Evolutionary conservation across 371 early-diverging fungal genomes (phyloP), one percentile per base, ranked within the genome.

Genomic region (Cokeromyces recurvatus): DNA sequence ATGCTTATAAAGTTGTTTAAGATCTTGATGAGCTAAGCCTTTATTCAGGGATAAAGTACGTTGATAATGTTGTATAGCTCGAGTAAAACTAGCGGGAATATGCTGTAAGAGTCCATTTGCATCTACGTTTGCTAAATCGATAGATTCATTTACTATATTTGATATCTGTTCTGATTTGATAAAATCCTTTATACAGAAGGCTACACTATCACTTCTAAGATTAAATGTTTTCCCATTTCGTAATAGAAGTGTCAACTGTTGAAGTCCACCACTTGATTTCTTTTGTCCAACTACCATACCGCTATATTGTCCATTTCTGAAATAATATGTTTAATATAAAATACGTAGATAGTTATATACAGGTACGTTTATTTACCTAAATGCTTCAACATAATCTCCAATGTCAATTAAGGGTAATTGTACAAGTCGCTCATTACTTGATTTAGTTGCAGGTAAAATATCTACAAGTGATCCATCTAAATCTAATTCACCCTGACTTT

Each of bases 351-450:
- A 8, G 3, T 31, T 16, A 2, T 0, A 31, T 6, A 12, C 2
- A 15, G 1, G n/a, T 2, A 17, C 43, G n/a, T n/a, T n/a, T n/a
- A n/a, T 34, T 42, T 72, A 78, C 79, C 59, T 71, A 42, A 74
- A 72, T 17, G 66, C 62, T 47, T 78, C 79, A 4, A 78, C 78
- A 64, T 70, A 81, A 39, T 81, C 82, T 5, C 82, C 82, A 4
- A 78, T n/a, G 0, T 51, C 6, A 10, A 68, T 56, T 7, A 31
- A 8, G 0, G 53, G 49, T 10, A 45, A 22, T 9, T 39, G 25
- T 14, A 44, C 19, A 1, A 38, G 19, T 21, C 19, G 32, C 32
- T 45, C 40, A 14, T 21, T n/a, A 17, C 15, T n/a, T 45, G 19
- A 23, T 12, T 19, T 3, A 16, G 21, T 17, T 23, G 19, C 32